Base-by-base conservation (phyloP, 768 basidiomycete species). In the Auricularia sp. region DNA sequence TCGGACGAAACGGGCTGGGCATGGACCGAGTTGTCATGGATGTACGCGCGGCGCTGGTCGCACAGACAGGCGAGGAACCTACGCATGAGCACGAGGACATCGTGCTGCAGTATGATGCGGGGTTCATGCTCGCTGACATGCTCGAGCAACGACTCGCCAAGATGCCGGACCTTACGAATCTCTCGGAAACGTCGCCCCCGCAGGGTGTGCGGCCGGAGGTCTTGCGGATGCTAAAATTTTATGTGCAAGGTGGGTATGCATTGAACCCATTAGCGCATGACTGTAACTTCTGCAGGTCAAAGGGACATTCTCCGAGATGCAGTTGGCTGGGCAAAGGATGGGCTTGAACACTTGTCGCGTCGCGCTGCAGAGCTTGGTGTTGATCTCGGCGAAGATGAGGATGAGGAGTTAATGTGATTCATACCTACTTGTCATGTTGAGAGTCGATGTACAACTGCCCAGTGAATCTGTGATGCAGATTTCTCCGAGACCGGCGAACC, bases 101-200 rank as follows among this genome's bases (percentile, higher is more conserved):
- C 84, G 82, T 71, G 69, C 80, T 85, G 66, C 78, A 89, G 67
- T 73, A 94, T 47, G 87, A 91, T 51, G 85, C 87, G 0, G 81
- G 89, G 8, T 83, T 80, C 5, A 75, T 80, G 68, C 71, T 97
- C 65, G 78, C 77, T 29, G 84, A 86, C 21, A 93, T 95, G 90
- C 75, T 86, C 3, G 73, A 80, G 63, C 69, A 72, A 21, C 72
- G 86, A 61, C 68, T 84, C 29, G 77, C 79, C 16, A 79, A 78
- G 2, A 76, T 90, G 16, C 86, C 87, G 16, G 69, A 68, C 34
- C 64, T 74, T 60, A 54, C 7, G 36, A 44, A 23, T n/a, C 43
- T 10, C 18, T 43, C 33, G 35, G 29, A 21, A 42, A 29, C 29
- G 29, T 29, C 29, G 29, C 29, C 29, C 29, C 29, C 29, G 29